Evolutionary conservation across 1,284 basidiomycete species (phyloP), one percentile per base, ranked within the genome.

Genomic region (Earliella scabrosa): DNA sequence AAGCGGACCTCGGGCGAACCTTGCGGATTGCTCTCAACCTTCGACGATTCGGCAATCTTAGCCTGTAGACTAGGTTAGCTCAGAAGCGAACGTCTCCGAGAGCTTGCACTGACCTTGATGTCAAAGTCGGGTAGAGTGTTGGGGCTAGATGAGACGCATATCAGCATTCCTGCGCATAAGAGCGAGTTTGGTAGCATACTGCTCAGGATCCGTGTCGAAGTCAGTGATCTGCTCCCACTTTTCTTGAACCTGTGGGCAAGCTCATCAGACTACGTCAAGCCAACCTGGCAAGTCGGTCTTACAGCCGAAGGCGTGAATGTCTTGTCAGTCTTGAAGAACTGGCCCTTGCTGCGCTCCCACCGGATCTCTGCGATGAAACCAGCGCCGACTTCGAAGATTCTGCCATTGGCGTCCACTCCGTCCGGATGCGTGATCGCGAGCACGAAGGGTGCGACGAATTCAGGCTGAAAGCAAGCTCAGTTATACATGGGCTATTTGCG

Each of bases 291-390:
- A 10, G 16, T 48, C 18, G 4, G 16, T 31, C 83, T 62, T 68
- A 92, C 95, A 45, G 97, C 97, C 44, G 94, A 95, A 16, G 97
- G 97, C 0, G 97, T 98, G 75, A 97, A 98, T 29, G 83, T 86
- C 13, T 85, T 79, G 69, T 99, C 95, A 13, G 95, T 90, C 77
- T 90, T 96, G 86, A 97, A 98, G 48, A 97, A 80, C 24, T 84
- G 81, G 35, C 93, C 97, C 60, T 89, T 85, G 71, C 90, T 90
- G 58, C 95, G 85, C 76, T 99, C 93, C 90, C 95, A 98, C 60
- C 97, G 85, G 55, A 98, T 82, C 74, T 97, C 93, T 7, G 95
- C 92, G 58, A 95, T 82, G 73, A 89, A 99, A 11, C 97, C 97
- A 45, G 93, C 97, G 40, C 96, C 97, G 36, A 96, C 84, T 76